Evolutionary conservation across 2,329 filamentous ascomycete species (phyloP).

Genomic region (Hyphodiscus sp.): DNA sequence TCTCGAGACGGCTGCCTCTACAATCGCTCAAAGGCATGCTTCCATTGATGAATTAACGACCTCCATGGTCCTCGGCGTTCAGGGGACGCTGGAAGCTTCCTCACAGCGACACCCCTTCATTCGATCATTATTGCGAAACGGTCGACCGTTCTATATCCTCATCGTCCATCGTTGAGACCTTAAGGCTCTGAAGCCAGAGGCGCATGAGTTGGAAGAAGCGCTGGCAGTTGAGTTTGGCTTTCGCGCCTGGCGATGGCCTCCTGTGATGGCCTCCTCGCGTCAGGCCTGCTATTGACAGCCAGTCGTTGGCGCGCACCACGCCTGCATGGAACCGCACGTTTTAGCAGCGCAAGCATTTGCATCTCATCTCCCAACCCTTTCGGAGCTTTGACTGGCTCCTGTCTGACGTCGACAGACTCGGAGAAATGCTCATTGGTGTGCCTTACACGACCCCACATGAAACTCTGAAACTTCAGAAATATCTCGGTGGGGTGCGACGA

Average conservation of each 20-base stretch:
- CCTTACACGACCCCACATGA: slow-evolving; percentile 13
- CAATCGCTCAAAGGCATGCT: not conserved
- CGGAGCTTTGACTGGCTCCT: slow-evolving; percentile 19
- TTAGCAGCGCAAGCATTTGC: slow-evolving; percentile 10
- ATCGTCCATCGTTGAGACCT: not conserved
- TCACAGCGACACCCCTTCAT: not conserved
- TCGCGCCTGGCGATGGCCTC: slow-evolving; percentile 2
- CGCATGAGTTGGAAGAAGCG: slow-evolving; percentile 1
- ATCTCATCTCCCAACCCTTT: slow-evolving; percentile 20
- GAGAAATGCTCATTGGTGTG: not conserved
- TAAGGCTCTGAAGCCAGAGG: not conserved
- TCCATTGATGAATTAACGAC: not conserved
- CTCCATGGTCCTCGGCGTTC: slow-evolving; percentile 3
- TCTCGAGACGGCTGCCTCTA: not conserved
- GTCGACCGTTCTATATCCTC: not conserved
- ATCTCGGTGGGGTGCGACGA: slow-evolving; percentile 15
- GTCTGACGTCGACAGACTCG: slow-evolving; percentile 11
- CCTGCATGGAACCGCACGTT: slow-evolving; percentile 6
- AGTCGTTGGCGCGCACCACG: not conserved
- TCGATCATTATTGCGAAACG: not conserved
- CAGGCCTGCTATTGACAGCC: not conserved
- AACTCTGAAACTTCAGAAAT: slow-evolving; percentile 11
- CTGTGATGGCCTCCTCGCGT: not conserved
- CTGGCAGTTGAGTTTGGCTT: not conserved
- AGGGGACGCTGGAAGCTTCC: not conserved